Evolutionary conservation across 192 early-diverging fungal genomes (phyloP), one percentile per base, ranked within the genome.

Genomic region (Coemansia sp.): DNA sequence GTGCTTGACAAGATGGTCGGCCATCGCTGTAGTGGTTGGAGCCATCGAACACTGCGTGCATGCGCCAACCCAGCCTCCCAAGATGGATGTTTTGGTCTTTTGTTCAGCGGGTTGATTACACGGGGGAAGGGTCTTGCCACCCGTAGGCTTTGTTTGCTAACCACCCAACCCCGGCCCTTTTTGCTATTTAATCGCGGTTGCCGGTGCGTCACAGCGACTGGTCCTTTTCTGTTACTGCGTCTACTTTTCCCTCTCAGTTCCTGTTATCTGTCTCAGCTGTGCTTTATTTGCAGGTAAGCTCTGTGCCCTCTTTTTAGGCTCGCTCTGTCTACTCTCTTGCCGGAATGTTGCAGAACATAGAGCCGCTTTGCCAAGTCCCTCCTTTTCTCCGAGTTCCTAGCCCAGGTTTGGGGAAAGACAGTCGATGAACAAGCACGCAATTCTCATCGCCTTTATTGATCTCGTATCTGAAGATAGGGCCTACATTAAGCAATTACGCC

Each of bases 31-130:
- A 39, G 19, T 55, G 52, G 17, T 24, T 29, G 17, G 23, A 29
- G 53, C 29, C 51, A 65, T 65, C 64, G 64, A 60, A 66, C 65
- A 63, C 56, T 19, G 57, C 52, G 39, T 64, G 68, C 68, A 76
- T 76, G 39, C 54, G 58, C 63, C 39, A 24, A 23, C 45, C 23
- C 32, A 39, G n/a, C 48, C 39, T 58, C 62, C 29, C 45, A 60
- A 59, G 14, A 12, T 12, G 11, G 24, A 45, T 64, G 51, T 64
- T 37, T 37, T 64, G 52, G 37, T 35, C 58, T 49, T 49, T 49
- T 55, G 32, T 21, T 21, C 32, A 8, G 32, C 15, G 48, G 48
- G 48, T n/a, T 17, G 48, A 17, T 49, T 17, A 17, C 48, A n/a
- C 32, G 48, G 48, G 48, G 48, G 48, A 8, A 19, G 48, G 41